Base-by-base conservation (phyloP, 352 stramenopile genomes). In the Phytophthora macrochlamydospora region DNA sequence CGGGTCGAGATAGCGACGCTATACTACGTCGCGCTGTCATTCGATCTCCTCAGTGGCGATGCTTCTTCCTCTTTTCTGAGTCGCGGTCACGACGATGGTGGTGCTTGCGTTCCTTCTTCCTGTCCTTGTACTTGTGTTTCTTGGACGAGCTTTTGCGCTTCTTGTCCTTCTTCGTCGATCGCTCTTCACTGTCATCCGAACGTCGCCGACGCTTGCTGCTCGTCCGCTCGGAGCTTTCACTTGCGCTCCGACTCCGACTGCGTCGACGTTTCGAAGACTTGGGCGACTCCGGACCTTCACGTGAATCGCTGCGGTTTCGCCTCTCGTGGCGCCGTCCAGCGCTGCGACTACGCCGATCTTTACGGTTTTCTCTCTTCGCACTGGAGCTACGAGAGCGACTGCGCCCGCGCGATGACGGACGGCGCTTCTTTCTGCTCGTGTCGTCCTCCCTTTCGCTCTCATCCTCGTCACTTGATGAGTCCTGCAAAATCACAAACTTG, bases 381-480 rank as follows among this genome's bases (percentile, higher is more conserved):
- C 61, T 81, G 4, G 45, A 51, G 35, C 73, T 85, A 24, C 68
- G 69, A 60, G 67, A 80, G 12, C 77, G 61, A 56, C 63, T 83
- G 56, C 69, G 69, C 59, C 65, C 60, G 44, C 62, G 73, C 5
- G 71, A 67, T 40, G 64, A 61, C 24, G 61, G 59, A 51, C 57
- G 59, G 37, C 48, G 65, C 51, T 60, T 37, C 40, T 37, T 51
- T 30, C 43, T 51, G 30, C 51, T 29, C 18, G 72, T 57, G 46
- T 81, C 56, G 37, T 69, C 67, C 58, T 66, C 51, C 29, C 51
- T 57, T 42, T 83, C 69, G 43, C 68, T 66, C 58, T 66, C 66
- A 7, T 87, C 75, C 60, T 85, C 78, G 32, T 87, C 76, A 53
- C 71, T 81, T 42, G 74, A 83, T 59, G 62, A 83, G 62, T 85